Percentiles rank a stretch among this genome's conserved stretches.
Conservation (phyloP, 163 green algal species). For the Prototheca cutis region DNA sequence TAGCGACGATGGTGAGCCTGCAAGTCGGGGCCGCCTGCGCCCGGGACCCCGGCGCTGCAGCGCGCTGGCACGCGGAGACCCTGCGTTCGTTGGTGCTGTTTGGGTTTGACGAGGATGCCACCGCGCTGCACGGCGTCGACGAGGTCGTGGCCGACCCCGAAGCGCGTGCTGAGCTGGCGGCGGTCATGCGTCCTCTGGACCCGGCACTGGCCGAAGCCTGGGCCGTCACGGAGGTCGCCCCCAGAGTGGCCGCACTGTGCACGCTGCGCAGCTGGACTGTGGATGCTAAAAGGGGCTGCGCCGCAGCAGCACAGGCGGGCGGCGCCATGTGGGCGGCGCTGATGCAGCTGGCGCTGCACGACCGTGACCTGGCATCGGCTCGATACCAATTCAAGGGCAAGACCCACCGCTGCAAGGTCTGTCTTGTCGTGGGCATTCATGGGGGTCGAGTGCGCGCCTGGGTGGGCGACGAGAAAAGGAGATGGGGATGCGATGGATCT, state of each 20-base stretch:
- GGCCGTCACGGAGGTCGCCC: constrained; percentile 8
- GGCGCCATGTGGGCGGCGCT: constrained; percentile 12
- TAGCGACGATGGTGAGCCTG: neutral
- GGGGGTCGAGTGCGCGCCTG: too few relatives aligned
- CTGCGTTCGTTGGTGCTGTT: constrained; percentile 12
- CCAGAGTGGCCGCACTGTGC: constrained; percentile 19
- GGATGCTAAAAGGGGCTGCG: too few relatives aligned
- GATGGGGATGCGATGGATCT: too few relatives aligned
- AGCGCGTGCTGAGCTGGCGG: constrained; percentile 11
- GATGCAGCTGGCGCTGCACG: constrained; percentile 12
- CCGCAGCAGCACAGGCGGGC: neutral
- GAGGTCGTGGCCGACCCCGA: constrained; percentile 13
- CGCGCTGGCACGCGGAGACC: neutral
- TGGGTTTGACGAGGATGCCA: constrained; percentile 10
- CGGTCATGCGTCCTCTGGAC: constrained; percentile 10
- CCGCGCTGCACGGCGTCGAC: neutral
- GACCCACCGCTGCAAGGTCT: constrained; percentile 36
- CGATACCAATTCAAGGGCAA: constrained; percentile 17
- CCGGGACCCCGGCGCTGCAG: neutral
- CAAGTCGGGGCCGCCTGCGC: constrained; percentile 14
- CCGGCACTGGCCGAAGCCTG: constrained; percentile 6
- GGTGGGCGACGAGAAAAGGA: too few relatives aligned
- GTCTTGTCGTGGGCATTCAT: neutral
- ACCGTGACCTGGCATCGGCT: constrained; percentile 18
- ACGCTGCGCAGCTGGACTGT: constrained; percentile 18